phyloP scores from a whole-genome alignment of 2,329 filamentous ascomycete species.

The Diaporthe sp. region DNA sequence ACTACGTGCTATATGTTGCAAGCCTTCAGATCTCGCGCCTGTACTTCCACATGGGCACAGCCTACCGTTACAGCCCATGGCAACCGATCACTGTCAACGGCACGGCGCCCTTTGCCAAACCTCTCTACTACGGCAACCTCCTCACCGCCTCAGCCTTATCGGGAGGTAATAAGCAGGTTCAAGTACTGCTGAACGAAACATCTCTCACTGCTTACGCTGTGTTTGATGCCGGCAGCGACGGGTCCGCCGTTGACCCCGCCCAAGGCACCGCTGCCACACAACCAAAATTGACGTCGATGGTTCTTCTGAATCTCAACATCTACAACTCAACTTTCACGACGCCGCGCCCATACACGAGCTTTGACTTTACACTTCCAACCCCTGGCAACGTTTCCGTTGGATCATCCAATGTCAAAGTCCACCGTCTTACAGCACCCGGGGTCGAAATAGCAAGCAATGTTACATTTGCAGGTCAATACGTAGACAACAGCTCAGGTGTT shows the following conservation, averaged over 20 bases:
- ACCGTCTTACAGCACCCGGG: slow-evolving; percentile 10
- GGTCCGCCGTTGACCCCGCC: background rate
- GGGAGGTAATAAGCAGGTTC: slow-evolving; percentile 27
- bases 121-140: slow-evolving; percentile 40
- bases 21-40: slow-evolving; percentile 20
- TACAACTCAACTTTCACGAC: slow-evolving; percentile 21
- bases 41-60: slow-evolving; percentile 35
- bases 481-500: slow-evolving; percentile 6
- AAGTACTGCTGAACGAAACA: slow-evolving; percentile 22
- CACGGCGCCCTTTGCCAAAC: slow-evolving; percentile 32
- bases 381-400: background rate
- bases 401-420: background rate
- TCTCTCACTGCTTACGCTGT: slow-evolving; percentile 19
- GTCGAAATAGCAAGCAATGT: slow-evolving; percentile 23
- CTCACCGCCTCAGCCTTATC: slow-evolving; percentile 34
- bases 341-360: background rate
- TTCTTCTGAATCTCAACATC: slow-evolving; percentile 17
- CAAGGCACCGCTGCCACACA: background rate
- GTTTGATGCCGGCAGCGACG: slow-evolving; percentile 11
- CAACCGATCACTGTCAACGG: slow-evolving; percentile 36
- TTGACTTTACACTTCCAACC: background rate
- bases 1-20: slow-evolving; percentile 27
- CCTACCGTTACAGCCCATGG: slow-evolving; percentile 40
- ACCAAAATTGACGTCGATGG: slow-evolving; percentile 2
- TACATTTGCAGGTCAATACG: slow-evolving; percentile 22